Conservation (phyloP, 2,329 filamentous ascomycete species). For the Dactylellina sp. region DNA sequence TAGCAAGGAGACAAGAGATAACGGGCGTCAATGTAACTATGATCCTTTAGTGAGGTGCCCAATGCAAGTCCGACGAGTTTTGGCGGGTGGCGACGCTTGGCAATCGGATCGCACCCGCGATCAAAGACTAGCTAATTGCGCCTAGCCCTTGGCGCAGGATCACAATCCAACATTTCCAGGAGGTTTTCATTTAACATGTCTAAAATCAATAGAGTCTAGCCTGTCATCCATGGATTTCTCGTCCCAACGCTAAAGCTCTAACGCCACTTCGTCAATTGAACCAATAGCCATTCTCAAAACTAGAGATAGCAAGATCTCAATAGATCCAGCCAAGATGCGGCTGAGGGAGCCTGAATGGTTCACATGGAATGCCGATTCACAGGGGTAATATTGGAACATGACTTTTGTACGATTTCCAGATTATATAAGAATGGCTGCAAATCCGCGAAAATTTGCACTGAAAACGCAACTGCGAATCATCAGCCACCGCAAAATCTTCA, state of each 20-base stretch:
- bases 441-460: too few relatives aligned
- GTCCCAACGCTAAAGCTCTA: background rate
- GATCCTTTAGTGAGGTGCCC: too few relatives aligned
- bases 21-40: too few relatives aligned
- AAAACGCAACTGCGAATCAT: too few relatives aligned
- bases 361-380: background rate
- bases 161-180: constrained; percentile 17
- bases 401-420: background rate
- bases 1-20: too few relatives aligned
- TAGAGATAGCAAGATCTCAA: constrained; percentile 4
- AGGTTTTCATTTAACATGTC: background rate
- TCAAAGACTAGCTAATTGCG: constrained; percentile 1
- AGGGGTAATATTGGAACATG: background rate
- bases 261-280: constrained; percentile 13
- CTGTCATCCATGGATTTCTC: too few relatives aligned
- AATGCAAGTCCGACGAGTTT: too few relatives aligned
- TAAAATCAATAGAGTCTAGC: too few relatives aligned
- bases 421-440: constrained; percentile 10
- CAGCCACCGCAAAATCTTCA: too few relatives aligned
- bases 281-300: background rate
- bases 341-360: constrained; percentile 8
- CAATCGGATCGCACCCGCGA: background rate
- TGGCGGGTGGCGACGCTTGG: too few relatives aligned
- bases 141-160: constrained; percentile 32
- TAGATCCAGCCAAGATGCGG: constrained; percentile 34